Evolutionary conservation across 2,329 filamentous ascomycete species (phyloP), one percentile per base, ranked within the genome.

Genomic region (Ophiostoma australiae): DNA sequence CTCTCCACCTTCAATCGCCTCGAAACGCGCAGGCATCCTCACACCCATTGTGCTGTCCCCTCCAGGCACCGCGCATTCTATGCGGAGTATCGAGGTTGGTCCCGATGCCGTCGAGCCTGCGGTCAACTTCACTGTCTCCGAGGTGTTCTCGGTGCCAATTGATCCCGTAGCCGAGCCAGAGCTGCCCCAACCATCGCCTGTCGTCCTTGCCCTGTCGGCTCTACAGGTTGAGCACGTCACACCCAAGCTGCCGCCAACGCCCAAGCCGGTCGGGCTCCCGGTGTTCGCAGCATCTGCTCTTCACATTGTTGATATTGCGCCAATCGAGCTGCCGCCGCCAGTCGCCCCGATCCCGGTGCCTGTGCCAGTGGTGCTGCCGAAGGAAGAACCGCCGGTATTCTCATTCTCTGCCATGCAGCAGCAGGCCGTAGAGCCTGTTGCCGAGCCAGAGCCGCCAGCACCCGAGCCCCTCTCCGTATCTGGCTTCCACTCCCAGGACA

Each of bases 1-100:
- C 1, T 80, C 83, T 15, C 86, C 86, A 4, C 85, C 85, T 0
- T 80, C 80, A 0, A 81, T 82, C n/a, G 76, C 80, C 3, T 76
- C 77, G 0, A 76, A 76, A 6, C 74, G 75, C 0, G 75, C 74
- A 3, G 69, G 72, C 27, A 58, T 74, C 4, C 67, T 75, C 2
- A 69, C 74, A 1, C 72, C 78, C 11, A 76, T 80, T 39, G 61
- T 71, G 55, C 70, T 78, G 27, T 76, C 78, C 1, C 74, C 76
- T 1, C 79, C 81, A 4, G 75, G 78, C 0, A 77, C 44, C 11
- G 63, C 68, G 13, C 35, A 37, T 3, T 44, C 67, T 4, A 72
- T 67, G 2, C 70, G 70, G 35, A 72, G 65, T 23, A 33, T 70
- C 1, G 39, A 69, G 15, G 61, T n/a, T 41, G 70, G 41, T 1